phyloP scores from a whole-genome alignment of 2,329 filamentous ascomycete species.

The Penicillium rolfsii region DNA sequence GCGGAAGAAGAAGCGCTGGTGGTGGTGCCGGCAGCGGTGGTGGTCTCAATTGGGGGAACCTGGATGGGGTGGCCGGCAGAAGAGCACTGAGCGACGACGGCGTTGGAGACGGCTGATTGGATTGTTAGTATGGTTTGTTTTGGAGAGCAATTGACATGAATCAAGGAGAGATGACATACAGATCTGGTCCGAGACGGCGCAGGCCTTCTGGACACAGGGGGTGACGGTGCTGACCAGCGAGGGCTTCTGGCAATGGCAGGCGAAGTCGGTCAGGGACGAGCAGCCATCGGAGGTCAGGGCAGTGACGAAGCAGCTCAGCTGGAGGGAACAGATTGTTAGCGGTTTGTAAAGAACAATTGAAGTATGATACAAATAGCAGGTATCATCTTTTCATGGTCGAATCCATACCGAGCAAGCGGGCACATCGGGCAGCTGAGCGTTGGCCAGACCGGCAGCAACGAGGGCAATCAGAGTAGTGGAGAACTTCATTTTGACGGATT shows the following conservation, averaged over 20 bases:
- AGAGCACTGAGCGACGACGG: conserved; percentile 41
- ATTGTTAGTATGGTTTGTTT: not conserved
- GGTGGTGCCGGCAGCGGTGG: conserved; percentile 12
- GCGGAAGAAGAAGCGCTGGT: conserved; percentile 4
- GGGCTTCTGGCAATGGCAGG: conserved; percentile 54
- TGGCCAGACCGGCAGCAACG: conserved; percentile 49
- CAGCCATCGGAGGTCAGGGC: conserved; percentile 51
- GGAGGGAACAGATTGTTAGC: not conserved
- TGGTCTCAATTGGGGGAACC: conserved; percentile 37
- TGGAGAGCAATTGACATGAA: too few species aligned
- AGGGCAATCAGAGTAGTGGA: conserved; percentile 39
- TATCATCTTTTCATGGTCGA: not conserved
- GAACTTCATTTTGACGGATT: conserved; percentile 40
- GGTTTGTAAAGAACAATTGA: too few species aligned
- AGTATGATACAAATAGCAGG: not conserved
- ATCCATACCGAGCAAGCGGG: conserved; percentile 53
- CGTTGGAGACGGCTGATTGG: conserved; percentile 40
- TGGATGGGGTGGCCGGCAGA: conserved; percentile 42
- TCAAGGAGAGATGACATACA: conserved; percentile 29
- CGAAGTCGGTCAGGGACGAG: conserved; percentile 52
- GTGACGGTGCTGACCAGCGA: conserved; percentile 47
- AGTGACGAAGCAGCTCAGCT: conserved; percentile 51
- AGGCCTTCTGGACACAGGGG: conserved; percentile 53
- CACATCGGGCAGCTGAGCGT: conserved; percentile 51
- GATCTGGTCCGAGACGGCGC: conserved; percentile 44